Evolutionary conservation across 805 yeast species (phyloP).

Genomic region (Myxozyma geophila): DNA sequence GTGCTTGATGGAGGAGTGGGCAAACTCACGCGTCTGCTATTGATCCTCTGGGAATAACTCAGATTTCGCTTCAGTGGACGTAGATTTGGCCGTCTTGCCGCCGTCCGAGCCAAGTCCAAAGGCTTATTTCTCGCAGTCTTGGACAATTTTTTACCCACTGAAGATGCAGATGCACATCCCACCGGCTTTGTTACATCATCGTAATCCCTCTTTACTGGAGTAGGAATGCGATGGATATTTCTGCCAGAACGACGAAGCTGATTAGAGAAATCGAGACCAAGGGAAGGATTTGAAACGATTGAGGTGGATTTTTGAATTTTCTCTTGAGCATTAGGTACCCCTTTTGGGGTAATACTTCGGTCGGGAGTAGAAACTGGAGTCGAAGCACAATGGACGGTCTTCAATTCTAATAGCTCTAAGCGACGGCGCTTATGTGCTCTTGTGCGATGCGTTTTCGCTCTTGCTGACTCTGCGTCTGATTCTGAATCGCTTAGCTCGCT

Average conservation of each 20-base stretch:
- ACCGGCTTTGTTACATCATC: conserved; percentile 11
- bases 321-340: background rate
- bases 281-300: background rate
- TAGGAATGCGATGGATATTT: conserved; percentile 1
- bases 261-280: background rate
- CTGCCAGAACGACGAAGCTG: conserved; percentile 20
- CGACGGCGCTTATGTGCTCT: conserved; percentile 18
- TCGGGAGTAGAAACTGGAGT: background rate
- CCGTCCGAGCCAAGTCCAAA: background rate
- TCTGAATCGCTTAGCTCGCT: conserved; percentile 11
- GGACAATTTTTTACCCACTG: background rate
- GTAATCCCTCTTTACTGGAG: conserved; percentile 13
- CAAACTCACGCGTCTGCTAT: background rate
- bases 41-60: background rate
- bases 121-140: background rate
- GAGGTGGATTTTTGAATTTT: background rate
- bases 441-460: conserved; percentile 13
- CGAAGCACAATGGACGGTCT: background rate
- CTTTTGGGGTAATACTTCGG: background rate
- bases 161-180: background rate
- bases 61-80: background rate
- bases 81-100: background rate
- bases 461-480: conserved; percentile 3
- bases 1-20: conserved; percentile 20
- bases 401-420: background rate